Percentiles rank a stretch among this genome's conserved stretches.
Evolutionary conservation across 345 rosid genomes (phyloP).

Genomic region (Turnera subulata): DNA sequence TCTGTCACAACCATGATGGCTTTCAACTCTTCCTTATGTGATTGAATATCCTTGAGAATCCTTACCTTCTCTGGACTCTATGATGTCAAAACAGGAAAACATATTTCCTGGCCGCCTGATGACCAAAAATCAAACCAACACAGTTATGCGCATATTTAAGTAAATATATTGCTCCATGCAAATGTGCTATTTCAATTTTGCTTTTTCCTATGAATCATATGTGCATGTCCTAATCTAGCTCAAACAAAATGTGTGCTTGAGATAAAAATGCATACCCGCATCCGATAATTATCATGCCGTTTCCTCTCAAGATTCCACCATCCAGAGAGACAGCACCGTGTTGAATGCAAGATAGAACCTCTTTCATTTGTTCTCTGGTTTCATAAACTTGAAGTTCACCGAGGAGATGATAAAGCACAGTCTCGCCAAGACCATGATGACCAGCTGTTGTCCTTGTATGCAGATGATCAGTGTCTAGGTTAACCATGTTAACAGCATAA

Average conservation of each 20-base stretch:
- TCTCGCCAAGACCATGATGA: slow-evolving; percentile 54
- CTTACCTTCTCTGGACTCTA: neutral
- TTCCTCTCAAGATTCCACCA: slow-evolving; percentile 49
- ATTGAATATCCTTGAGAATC: slow-evolving; percentile 5
- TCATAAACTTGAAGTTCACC: slow-evolving; percentile 55
- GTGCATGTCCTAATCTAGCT: too few species aligned
- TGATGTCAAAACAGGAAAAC: slow-evolving; percentile 29
- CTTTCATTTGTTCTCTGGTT: slow-evolving; percentile 35
- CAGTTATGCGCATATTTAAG: too few species aligned
- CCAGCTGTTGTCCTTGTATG: slow-evolving; percentile 23
- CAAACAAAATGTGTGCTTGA: too few species aligned
- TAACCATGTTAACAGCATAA: slow-evolving; percentile 63
- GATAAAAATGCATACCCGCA: slow-evolving; percentile 31
- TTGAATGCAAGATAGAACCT: slow-evolving; percentile 33
- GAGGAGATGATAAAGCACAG: slow-evolving; percentile 46
- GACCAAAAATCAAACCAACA: neutral
- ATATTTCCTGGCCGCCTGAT: slow-evolving; percentile 38
- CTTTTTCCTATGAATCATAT: too few species aligned
- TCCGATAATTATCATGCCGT: slow-evolving; percentile 39
- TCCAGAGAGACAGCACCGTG: slow-evolving; percentile 54
- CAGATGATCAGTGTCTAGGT: slow-evolving; percentile 25
- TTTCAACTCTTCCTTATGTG: slow-evolving; percentile 3
- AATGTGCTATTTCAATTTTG: too few species aligned
- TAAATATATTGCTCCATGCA: too few species aligned
- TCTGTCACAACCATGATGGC: neutral